Evolutionary conservation across 768 basidiomycete species (phyloP), one percentile per base, ranked within the genome.

Genomic region (Leucosporidium creatinivorum): DNA sequence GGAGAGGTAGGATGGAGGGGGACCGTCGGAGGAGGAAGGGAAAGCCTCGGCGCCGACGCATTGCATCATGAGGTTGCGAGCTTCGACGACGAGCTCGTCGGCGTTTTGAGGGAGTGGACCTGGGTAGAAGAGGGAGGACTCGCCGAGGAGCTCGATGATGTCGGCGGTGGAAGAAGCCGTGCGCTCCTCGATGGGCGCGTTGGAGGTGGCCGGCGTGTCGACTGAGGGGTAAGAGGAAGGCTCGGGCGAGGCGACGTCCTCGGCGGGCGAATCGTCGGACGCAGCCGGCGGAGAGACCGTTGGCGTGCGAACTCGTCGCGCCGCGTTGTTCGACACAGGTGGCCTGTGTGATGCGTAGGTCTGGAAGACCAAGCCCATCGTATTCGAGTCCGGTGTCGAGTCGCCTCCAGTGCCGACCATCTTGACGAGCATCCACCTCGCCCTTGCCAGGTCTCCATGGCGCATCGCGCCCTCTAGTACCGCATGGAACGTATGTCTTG

Each of bases 351-450:
- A 55, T 18, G 73, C 73, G 15, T 72, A 74, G 21, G 66, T 62
- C 54, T 69, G 69, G 6, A 72, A 63, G 26, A 74, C 58, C 30
- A 72, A 51, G n/a, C 66, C 68, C 3, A 74, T 39, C 30, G 70
- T 68, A 31, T 59, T 65, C 30, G 54, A 49, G 47, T 65, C 56
- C 28, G 69, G 66, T 12, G n/a, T 25, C 26, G 60, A 58, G 3
- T 68, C 69, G 0, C 71, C 64, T 7, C 63, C 63, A 1, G 66
- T 47, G n/a, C 80, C 80, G 30, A 89, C 82, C 79, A 91, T 85
- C 80, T 96, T 92, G 1, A 88, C 89, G 62, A 98, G 80, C 67
- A 97, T 87, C 93, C 93, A 97, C 72, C 93, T 81, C 30, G 87
- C 86, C 58, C 91, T 82, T 4, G 83, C 81, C 26, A 99, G 78